phyloP scores from a whole-genome alignment of 1,139 yeast genomes.

The Sugiyamaella neomexicana region DNA sequence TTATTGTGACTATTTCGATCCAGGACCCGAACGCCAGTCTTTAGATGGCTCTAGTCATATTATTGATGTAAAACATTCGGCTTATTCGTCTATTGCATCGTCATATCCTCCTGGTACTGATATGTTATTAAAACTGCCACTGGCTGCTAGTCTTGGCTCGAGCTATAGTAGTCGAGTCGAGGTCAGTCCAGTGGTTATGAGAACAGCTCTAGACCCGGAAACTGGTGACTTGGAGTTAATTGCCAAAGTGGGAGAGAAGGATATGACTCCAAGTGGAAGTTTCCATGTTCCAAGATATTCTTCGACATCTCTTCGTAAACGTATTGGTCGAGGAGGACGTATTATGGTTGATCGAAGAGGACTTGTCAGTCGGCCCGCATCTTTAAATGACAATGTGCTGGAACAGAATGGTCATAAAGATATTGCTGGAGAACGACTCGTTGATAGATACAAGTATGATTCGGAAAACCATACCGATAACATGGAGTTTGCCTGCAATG shows the following conservation, averaged over 20 bases:
- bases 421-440: constrained; percentile 49
- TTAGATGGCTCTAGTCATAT: constrained; percentile 29
- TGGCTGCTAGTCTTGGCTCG: constrained; percentile 34
- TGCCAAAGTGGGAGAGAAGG: constrained; percentile 31
- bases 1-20: constrained; percentile 67
- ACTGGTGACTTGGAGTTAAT: constrained; percentile 28
- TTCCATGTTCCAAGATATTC: constrained; percentile 37
- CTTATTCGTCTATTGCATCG: constrained; percentile 79
- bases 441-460: constrained; percentile 78
- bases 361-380: constrained; percentile 33
- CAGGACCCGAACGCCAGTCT: constrained; percentile 37
- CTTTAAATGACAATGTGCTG: constrained; percentile 31
- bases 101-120: constrained; percentile 66
- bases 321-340: constrained; percentile 73
- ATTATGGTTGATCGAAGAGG: constrained; percentile 71
- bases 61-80: constrained; percentile 63
- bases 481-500: constrained; percentile 56
- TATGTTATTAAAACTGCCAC: constrained; percentile 33
- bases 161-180: constrained; percentile 36
- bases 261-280: constrained; percentile 30
- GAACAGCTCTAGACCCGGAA: constrained; percentile 23
- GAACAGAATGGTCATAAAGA: constrained; percentile 30
- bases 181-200: constrained; percentile 32
- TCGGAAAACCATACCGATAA: constrained; percentile 56
- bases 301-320: constrained; percentile 60